Percentiles rank a stretch among this genome's conserved stretches.
Conservation (phyloP, 768 basidiomycete species). For the Clitopilus hobsonii region DNA sequence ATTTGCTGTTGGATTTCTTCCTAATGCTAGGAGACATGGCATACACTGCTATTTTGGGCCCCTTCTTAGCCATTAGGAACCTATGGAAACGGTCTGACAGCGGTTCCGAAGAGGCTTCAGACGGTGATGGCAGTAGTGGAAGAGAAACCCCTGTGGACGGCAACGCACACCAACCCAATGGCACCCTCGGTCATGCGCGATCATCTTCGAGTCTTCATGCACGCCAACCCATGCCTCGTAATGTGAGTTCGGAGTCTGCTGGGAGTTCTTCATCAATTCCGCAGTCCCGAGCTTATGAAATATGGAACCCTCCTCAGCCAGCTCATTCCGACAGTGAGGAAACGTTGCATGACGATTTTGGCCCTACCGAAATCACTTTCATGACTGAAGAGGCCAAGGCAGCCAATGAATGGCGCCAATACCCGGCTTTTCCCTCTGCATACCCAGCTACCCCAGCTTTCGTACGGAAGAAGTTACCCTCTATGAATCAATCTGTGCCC, state of each 20-base stretch:
- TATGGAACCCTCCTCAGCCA: constrained; percentile 60
- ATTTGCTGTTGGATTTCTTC: constrained; percentile 55
- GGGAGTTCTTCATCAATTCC: neutral
- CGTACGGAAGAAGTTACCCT: constrained; percentile 6
- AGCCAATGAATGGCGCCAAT: constrained; percentile 67
- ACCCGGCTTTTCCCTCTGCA: constrained; percentile 72
- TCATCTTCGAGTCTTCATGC: neutral
- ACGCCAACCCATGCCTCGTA: constrained; percentile 7
- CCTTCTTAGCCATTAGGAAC: constrained; percentile 27
- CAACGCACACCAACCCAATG: neutral
- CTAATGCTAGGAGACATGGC: constrained; percentile 64
- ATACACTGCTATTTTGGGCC: constrained; percentile 35
- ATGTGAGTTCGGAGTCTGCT: neutral
- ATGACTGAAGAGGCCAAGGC: constrained; percentile 16
- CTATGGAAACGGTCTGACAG: constrained; percentile 28
- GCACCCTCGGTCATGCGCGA: neutral
- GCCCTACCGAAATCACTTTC: constrained; percentile 4
- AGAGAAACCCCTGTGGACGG: neutral
- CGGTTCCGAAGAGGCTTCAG: constrained; percentile 19
- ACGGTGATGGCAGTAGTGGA: constrained; percentile 5
- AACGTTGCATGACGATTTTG: constrained; percentile 7
- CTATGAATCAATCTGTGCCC: neutral
- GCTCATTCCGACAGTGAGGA: constrained; percentile 32
- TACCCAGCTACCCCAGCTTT: constrained; percentile 69
- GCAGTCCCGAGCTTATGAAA: constrained; percentile 27